Conservation (phyloP, 1,139 yeast species). For the Taiozyma sp. region DNA sequence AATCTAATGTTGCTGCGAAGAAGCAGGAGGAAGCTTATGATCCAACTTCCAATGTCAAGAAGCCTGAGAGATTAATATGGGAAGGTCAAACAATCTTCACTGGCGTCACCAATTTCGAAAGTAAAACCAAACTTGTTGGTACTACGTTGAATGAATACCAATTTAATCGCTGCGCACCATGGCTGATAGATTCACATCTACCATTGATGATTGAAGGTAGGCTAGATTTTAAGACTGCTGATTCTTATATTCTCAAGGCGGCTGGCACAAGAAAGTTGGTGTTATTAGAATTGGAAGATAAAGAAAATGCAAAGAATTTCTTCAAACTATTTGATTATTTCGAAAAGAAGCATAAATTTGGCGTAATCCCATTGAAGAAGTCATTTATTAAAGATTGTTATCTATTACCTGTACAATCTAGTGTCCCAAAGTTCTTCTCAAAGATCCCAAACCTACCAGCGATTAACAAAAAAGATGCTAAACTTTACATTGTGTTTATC, state of each 20-base stretch:
- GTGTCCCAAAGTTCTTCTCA: conserved; percentile 24
- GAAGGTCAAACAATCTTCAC: conserved; percentile 52
- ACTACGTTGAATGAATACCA: conserved; percentile 28
- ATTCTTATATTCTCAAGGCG: conserved; percentile 50
- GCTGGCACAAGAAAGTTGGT: conserved; percentile 40
- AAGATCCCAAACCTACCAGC: conserved; percentile 10
- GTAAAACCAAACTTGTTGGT: conserved; percentile 39
- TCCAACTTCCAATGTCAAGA: conserved; percentile 5
- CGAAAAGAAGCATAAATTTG: conserved; percentile 45
- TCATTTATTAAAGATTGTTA: conserved; percentile 64
- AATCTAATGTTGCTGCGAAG: conserved; percentile 7
- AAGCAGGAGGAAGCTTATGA: conserved; percentile 6
- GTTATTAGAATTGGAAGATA: conserved; percentile 35
- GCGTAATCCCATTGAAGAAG: conserved; percentile 51
- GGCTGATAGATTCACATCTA: conserved; percentile 28
- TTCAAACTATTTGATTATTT: conserved; percentile 52
- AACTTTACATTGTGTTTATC: conserved; percentile 42
- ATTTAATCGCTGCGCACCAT: conserved; percentile 16
- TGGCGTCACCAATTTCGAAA: conserved; percentile 46
- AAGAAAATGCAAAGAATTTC: conserved; percentile 27
- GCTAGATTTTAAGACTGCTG: conserved; percentile 49
- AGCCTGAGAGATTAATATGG: conserved; percentile 38
- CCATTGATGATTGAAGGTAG: conserved; percentile 59
- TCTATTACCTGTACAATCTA: conserved; percentile 37
- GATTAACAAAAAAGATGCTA: conserved; percentile 23